phyloP scores from a whole-genome alignment of 345 rosid species.

The Salix brachista region DNA sequence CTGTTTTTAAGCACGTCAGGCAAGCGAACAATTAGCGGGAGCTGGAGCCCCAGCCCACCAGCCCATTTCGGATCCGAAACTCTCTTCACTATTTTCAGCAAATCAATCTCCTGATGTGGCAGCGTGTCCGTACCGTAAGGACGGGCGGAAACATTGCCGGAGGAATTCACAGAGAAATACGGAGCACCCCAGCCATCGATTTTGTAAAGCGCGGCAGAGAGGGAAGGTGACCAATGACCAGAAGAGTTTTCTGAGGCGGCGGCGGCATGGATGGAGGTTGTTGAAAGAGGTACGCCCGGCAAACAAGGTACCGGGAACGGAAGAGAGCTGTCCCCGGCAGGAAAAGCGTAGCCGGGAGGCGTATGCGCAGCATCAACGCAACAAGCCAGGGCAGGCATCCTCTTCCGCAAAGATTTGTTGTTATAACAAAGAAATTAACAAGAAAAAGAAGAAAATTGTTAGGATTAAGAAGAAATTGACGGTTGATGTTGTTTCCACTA shows the following conservation, averaged over 20 bases:
- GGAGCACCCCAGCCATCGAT: conserved; percentile 88
- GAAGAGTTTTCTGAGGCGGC: background rate
- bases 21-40: conserved; percentile 68
- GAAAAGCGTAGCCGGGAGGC: conserved; percentile 55
- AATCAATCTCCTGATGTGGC: conserved; percentile 80
- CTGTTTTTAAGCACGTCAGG: conserved; percentile 89
- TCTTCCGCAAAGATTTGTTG: conserved; percentile 32
- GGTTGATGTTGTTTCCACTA: background rate
- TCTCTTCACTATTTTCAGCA: conserved; percentile 69
- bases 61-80: conserved; percentile 67
- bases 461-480: background rate
- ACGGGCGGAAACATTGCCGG: conserved; percentile 68
- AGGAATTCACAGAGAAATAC: conserved; percentile 63
- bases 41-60: conserved; percentile 81
- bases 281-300: conserved; percentile 27
- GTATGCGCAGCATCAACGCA: conserved; percentile 67
- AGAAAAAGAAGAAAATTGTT: background rate
- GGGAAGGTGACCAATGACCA: conserved; percentile 65
- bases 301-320: conserved; percentile 29
- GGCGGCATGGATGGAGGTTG: conserved; percentile 12
- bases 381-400: conserved; percentile 88
- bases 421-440: background rate
- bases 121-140: conserved; percentile 60
- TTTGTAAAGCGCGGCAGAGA: conserved; percentile 60
- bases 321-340: conserved; percentile 52